A percentile compares a stretch with the other conserved stretches of the same genome.
phyloP scores from a whole-genome alignment of 2,329 filamentous ascomycete species.

The Aspergillus nomiae region DNA sequence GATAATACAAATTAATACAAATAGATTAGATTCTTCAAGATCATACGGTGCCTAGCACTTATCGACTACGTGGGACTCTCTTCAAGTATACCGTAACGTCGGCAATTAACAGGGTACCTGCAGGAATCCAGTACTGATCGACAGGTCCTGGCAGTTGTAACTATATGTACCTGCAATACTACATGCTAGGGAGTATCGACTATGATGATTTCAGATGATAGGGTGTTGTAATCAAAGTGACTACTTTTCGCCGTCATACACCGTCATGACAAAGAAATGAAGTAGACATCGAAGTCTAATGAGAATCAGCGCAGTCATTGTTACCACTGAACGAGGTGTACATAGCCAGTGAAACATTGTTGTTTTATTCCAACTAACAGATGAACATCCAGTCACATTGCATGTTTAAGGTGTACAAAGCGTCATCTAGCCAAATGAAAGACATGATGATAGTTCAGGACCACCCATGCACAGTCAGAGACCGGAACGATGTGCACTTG shows the following conservation, averaged over 20 bases:
- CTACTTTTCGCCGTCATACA: background rate
- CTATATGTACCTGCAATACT: background rate
- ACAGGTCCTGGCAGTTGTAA: background rate
- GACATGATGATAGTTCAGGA: background rate
- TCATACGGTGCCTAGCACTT: background rate
- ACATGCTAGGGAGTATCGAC: background rate
- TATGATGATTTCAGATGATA: background rate
- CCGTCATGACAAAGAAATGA: background rate
- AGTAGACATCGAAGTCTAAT: background rate
- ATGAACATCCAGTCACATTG: background rate
- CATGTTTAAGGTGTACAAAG: background rate
- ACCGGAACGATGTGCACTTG: too few relatives aligned
- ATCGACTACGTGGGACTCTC: background rate
- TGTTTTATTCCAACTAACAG: background rate
- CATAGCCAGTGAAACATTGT: background rate
- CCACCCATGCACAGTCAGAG: background rate
- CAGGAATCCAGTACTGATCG: background rate
- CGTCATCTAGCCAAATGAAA: background rate
- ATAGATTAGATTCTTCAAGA: background rate
- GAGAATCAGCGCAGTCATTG: background rate
- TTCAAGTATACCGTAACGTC: too few relatives aligned
- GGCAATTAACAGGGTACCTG: too few relatives aligned
- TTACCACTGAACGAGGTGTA: too few relatives aligned
- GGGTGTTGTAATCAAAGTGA: background rate
- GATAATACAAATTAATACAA: background rate